Conservation (phyloP, 495 filamentous ascomycete species). For the Penicillium taxi region DNA sequence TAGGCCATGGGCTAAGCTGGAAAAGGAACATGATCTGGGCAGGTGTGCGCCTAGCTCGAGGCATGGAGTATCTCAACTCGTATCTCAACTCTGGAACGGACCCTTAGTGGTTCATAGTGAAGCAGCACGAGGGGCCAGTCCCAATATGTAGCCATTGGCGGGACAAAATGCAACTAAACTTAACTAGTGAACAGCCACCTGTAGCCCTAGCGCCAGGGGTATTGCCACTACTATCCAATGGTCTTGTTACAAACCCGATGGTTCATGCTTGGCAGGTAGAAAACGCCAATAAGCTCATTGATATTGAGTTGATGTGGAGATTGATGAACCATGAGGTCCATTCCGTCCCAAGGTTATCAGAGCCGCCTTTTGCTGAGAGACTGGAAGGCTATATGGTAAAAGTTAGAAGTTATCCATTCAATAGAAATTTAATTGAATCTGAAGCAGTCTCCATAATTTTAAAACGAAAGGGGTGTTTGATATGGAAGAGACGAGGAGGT, state of each 20-base stretch:
- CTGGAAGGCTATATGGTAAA: too few species aligned
- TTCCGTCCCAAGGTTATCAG: too few species aligned
- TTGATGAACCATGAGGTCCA: neutral
- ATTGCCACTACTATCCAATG: constrained; percentile 6
- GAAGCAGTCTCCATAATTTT: too few species aligned
- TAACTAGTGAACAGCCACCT: constrained; percentile 6
- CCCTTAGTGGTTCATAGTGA: constrained; percentile 12
- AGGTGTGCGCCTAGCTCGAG: constrained; percentile 3
- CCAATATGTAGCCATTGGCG: constrained; percentile 5
- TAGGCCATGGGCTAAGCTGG: constrained; percentile 1
- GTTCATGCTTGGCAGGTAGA: constrained; percentile 22
- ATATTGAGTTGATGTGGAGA: constrained; percentile 1
- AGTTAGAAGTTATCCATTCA: too few species aligned
- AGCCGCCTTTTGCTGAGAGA: too few species aligned
- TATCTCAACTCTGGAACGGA: neutral
- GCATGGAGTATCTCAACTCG: neutral
- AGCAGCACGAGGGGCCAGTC: constrained; percentile 1
- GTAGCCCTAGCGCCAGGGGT: constrained; percentile 16
- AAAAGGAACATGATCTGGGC: constrained; percentile 5
- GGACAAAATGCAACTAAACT: constrained; percentile 13
- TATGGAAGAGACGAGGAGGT: too few species aligned
- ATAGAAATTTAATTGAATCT: too few species aligned
- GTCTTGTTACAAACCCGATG: constrained; percentile 9
- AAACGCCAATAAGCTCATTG: constrained; percentile 1
- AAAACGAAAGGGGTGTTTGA: too few species aligned